Percentiles rank a stretch among this genome's conserved stretches.
These are phyloP conservation scores for Colletotrichum sp. DNA, from an alignment of 2,329 filamentous ascomycete genomes.

Conservation along the genomic window DNA sequence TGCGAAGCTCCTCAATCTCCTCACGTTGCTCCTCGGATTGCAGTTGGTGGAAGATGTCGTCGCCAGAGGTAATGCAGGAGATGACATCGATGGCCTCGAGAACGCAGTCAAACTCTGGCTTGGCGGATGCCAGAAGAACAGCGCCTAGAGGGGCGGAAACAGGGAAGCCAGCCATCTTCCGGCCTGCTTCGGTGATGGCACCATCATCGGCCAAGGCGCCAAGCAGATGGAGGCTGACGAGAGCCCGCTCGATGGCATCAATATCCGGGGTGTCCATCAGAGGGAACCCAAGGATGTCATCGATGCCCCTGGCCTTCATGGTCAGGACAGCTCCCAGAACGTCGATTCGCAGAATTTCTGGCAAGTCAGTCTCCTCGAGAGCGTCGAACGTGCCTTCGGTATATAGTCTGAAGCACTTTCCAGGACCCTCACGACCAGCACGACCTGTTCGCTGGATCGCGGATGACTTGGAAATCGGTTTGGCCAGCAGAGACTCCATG, in stretches of 20 bases:
- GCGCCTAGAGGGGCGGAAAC: constrained; percentile 81
- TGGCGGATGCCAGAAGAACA: constrained; percentile 80
- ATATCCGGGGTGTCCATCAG: constrained; percentile 82
- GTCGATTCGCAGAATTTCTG: constrained; percentile 91
- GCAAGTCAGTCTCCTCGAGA: constrained; percentile 76
- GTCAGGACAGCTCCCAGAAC: constrained; percentile 85
- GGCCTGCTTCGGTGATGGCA: constrained; percentile 74
- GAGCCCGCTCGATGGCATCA: constrained; percentile 80
- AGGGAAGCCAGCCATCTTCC: constrained; percentile 82
- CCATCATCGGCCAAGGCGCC: constrained; percentile 77
- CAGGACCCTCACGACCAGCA: constrained; percentile 89
- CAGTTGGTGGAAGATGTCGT: constrained; percentile 66
- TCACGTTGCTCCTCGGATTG: constrained; percentile 63
- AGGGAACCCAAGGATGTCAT: constrained; percentile 82
- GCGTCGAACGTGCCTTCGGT: constrained; percentile 77
- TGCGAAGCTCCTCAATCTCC: constrained; percentile 56
- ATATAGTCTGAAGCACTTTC: constrained; percentile 89
- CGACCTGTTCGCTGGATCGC: constrained; percentile 91
- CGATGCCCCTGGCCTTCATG: constrained; percentile 90
- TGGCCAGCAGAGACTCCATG: constrained; percentile 88
- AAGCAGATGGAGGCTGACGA: constrained; percentile 80
- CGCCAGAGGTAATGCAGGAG: constrained; percentile 65
- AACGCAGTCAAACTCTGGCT: constrained; percentile 74
- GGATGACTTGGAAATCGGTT: constrained; percentile 91
- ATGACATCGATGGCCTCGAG: constrained; percentile 87